A percentile compares a stretch with the other conserved stretches of the same genome.
phyloP scores from a whole-genome alignment of 495 filamentous ascomycete genomes.

The Aspergillus bridgeri region DNA sequence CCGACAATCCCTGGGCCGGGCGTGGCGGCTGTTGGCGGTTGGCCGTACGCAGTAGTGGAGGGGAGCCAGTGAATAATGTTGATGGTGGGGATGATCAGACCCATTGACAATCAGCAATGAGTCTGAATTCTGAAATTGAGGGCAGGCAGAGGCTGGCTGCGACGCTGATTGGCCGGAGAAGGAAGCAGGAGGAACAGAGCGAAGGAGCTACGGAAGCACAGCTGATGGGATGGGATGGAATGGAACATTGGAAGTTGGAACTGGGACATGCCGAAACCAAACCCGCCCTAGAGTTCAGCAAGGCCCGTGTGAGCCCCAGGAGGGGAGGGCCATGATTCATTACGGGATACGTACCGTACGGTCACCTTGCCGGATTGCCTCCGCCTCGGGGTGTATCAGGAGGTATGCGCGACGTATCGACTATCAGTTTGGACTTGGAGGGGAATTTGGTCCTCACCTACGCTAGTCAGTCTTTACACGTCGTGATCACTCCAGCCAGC shows the following conservation, averaged over 20 bases:
- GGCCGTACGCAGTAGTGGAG: constrained; percentile 1
- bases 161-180: constrained; percentile 9
- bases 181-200: constrained; percentile 5
- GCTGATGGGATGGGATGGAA: background rate
- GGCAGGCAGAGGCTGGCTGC: too few species aligned
- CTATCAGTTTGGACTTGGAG: too few species aligned
- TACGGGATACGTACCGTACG: background rate
- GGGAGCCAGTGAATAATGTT: constrained; percentile 10
- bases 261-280: constrained; percentile 22
- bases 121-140: constrained; percentile 4
- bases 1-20: constrained; percentile 10
- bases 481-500: too few species aligned
- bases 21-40: constrained; percentile 7
- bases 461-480: too few species aligned
- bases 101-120: constrained; percentile 12
- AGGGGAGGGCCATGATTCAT: background rate
- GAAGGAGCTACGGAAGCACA: constrained; percentile 9
- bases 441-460: background rate
- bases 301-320: constrained; percentile 17
- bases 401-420: too few species aligned
- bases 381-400: too few species aligned
- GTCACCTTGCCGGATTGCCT: too few species aligned
- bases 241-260: background rate
- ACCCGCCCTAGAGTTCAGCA: constrained; percentile 13
- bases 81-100: constrained; percentile 24